Evolutionary conservation across 495 filamentous ascomycete genomes (phyloP).

Genomic region (Xylaria telfairii): DNA sequence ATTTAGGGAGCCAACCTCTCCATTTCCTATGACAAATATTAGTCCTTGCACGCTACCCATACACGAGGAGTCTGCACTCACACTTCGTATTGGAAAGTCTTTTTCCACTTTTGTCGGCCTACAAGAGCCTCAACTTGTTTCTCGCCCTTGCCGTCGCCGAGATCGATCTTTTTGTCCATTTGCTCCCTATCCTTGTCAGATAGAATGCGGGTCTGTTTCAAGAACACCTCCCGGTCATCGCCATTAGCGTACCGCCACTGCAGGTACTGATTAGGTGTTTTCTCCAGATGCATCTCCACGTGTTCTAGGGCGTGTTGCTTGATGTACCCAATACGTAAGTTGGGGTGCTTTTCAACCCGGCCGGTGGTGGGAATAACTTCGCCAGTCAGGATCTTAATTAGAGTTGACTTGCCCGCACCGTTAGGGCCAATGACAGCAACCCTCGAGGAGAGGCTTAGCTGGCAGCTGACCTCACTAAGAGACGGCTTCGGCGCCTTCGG

Average conservation of each 20-base stretch:
- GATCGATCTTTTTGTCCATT: slow-evolving; percentile 85
- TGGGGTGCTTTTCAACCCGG: slow-evolving; percentile 97
- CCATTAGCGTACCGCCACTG: slow-evolving; percentile 98
- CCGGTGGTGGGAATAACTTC: slow-evolving; percentile 86
- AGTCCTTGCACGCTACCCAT: background rate
- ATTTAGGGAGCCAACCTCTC: slow-evolving; percentile 83
- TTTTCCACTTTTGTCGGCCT: slow-evolving; percentile 98
- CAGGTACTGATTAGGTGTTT: slow-evolving; percentile 97
- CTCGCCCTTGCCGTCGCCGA: slow-evolving; percentile 78
- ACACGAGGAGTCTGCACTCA: slow-evolving; percentile 47
- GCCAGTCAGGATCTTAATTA: slow-evolving; percentile 98
- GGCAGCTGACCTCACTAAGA: slow-evolving; percentile 82
- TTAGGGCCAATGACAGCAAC: slow-evolving; percentile 97
- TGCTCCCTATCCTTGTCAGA: slow-evolving; percentile 84
- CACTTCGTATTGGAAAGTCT: slow-evolving; percentile 98
- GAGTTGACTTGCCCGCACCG: slow-evolving; percentile 96
- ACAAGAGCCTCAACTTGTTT: slow-evolving; percentile 87
- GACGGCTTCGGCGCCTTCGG: slow-evolving; percentile 85
- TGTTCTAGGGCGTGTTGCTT: slow-evolving; percentile 99
- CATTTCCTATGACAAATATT: slow-evolving; percentile 68
- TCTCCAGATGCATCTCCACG: slow-evolving; percentile 99
- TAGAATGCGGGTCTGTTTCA: slow-evolving; percentile 96
- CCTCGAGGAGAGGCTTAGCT: slow-evolving; percentile 86
- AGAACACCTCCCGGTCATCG: slow-evolving; percentile 92
- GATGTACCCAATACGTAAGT: slow-evolving; percentile 98